Evolutionary conservation across 2,329 filamentous ascomycete genomes (phyloP), one percentile per base, ranked within the genome.

Genomic region (Fusarium sambucinum): DNA sequence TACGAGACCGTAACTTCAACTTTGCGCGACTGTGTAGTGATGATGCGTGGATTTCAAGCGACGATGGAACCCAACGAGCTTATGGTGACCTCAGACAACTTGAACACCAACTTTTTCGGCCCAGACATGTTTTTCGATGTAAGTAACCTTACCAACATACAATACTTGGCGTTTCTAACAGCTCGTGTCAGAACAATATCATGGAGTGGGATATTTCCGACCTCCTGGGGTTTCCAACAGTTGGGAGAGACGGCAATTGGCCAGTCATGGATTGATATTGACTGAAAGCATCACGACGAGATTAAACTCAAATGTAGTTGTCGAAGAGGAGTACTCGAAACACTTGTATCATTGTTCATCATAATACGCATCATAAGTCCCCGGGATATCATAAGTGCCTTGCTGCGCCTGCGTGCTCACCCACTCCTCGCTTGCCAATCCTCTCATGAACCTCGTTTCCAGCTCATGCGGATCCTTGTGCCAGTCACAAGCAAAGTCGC

Each of bases 401-500:
- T 85, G 81, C 73, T 88, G 82, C 55, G 85, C 83, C 78, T 90
- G 88, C 16, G 88, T 90, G 72, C 85, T 87, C 51, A 90, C 84
- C 81, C 83, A 90, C 73, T 90, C 87, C 75, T 89, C 86, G 68
- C 82, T 87, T 19, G 85, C 86, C 63, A 90, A 73, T 2, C 86
- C 86, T 56, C 76, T 83, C 65, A 80, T 75, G 73, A 89, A 90
- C 55, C 88, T 83, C 71, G 77, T 84, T 72, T 85, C 85, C 63
- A 94, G 77, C 17, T 81, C 85, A 38, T 80, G 77, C 1, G 83
- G 74, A 73, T 94, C 90, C 78, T 93, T 94, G 76, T 93, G 92
- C 81, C 88, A 91, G 76, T 94, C 92, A 73, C 92, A 94, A 4
- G 92, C 92, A 80, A 86, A 92, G 69, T 93, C 88, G 72, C 92